A percentile compares a stretch with the other conserved stretches of the same genome.
These are phyloP conservation scores for Fusarium decemcellulare DNA, from an alignment of 2,329 filamentous ascomycete genomes.

Conservation along the genomic window DNA sequence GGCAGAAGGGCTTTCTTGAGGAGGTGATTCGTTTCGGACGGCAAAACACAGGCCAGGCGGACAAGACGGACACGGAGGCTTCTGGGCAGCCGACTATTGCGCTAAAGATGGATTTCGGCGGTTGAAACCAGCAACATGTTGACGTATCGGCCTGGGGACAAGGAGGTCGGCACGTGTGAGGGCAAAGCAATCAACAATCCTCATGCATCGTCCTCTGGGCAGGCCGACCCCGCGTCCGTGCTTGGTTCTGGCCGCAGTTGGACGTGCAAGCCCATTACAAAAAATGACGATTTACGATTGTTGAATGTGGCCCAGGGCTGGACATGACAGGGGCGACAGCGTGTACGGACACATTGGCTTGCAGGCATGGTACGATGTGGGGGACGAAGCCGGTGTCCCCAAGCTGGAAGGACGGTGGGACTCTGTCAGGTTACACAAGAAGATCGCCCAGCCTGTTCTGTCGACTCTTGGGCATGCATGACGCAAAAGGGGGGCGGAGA, in stretches of 20 bases:
- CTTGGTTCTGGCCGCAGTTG: not conserved
- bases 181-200: slow-evolving; percentile 12
- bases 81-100: slow-evolving; percentile 85
- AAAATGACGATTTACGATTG: slow-evolving; percentile 7
- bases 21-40: slow-evolving; percentile 80
- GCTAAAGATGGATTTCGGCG: slow-evolving; percentile 92
- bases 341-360: slow-evolving; percentile 14
- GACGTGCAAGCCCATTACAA: slow-evolving; percentile 17
- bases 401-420: slow-evolving; percentile 19
- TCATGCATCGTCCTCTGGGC: slow-evolving; percentile 25
- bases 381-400: slow-evolving; percentile 21
- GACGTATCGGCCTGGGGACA: slow-evolving; percentile 9
- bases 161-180: slow-evolving; percentile 12
- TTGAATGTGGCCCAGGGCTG: not conserved
- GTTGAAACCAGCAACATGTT: slow-evolving; percentile 42
- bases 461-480: slow-evolving; percentile 19
- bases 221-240: slow-evolving; percentile 14
- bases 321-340: slow-evolving; percentile 17
- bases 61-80: slow-evolving; percentile 57
- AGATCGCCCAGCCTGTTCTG: slow-evolving; percentile 24
- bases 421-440: slow-evolving; percentile 37
- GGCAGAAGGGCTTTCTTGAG: slow-evolving; percentile 84
- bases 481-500: not conserved
- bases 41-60: slow-evolving; percentile 57
- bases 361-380: slow-evolving; percentile 18